Evolutionary conservation across 2,329 filamentous ascomycete species (phyloP).

Genomic region (Trichoderma sp.): DNA sequence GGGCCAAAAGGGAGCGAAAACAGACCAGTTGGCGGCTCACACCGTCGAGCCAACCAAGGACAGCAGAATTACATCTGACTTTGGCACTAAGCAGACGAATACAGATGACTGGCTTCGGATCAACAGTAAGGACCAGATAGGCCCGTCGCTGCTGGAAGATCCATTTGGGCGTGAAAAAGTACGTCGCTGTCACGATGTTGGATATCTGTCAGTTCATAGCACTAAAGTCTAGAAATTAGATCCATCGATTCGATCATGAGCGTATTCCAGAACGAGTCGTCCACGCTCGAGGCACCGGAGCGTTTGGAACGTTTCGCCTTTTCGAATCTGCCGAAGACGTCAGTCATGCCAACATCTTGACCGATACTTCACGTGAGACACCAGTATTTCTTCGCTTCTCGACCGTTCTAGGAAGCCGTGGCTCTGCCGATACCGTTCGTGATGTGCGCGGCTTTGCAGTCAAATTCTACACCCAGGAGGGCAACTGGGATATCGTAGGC

Average conservation of each 20-base stretch:
- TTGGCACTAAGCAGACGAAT: conserved; percentile 70
- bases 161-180: conserved; percentile 73
- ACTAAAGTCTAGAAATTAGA: conserved; percentile 44
- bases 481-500: conserved; percentile 68
- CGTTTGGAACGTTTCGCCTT: conserved; percentile 69
- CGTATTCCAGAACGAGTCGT: conserved; percentile 65
- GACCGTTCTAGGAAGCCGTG: conserved; percentile 72
- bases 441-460: conserved; percentile 76
- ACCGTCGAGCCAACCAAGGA: conserved; percentile 61
- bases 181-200: background rate
- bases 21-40: conserved; percentile 60
- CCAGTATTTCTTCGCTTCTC: conserved; percentile 62
- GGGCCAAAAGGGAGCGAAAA: conserved; percentile 54
- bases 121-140: conserved; percentile 61
- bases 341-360: conserved; percentile 65
- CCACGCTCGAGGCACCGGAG: conserved; percentile 69
- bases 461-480: conserved; percentile 66
- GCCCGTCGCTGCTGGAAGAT: conserved; percentile 72
- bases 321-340: conserved; percentile 68
- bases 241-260: conserved; percentile 71
- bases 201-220: background rate
- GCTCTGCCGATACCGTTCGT: conserved; percentile 79
- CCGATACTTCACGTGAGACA: conserved; percentile 54
- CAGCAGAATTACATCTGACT: conserved; percentile 72
- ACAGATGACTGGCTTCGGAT: conserved; percentile 78